phyloP scores from a whole-genome alignment of 208 protist species.

The Trypanosoma melophagium region DNA sequence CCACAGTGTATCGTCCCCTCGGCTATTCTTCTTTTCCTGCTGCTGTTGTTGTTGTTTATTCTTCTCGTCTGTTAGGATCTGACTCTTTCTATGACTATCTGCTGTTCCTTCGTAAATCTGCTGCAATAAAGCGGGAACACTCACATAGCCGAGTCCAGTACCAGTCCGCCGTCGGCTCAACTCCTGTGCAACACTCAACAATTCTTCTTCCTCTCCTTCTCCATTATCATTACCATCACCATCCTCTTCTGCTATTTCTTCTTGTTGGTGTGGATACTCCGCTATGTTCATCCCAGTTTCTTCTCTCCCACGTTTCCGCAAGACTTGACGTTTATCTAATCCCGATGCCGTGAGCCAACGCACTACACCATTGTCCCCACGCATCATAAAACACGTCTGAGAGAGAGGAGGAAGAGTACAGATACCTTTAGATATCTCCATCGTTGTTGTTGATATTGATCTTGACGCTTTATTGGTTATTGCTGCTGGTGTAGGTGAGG shows the following conservation, averaged over 20 bases:
- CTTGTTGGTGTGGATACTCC: neutral
- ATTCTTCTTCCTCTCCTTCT: constrained; percentile 10
- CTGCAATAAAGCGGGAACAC: constrained; percentile 24
- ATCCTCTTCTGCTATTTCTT: neutral
- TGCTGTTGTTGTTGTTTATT: neutral
- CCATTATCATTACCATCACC: neutral
- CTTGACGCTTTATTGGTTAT: neutral
- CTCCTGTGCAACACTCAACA: constrained; percentile 1
- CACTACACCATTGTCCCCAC: constrained; percentile 58
- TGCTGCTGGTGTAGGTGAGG: neutral
- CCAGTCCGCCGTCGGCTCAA: constrained; percentile 8
- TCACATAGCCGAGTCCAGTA: constrained; percentile 27
- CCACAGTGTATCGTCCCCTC: constrained; percentile 49
- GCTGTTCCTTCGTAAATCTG: constrained; percentile 26
- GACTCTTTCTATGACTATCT: neutral
- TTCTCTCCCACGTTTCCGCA: constrained; percentile 3
- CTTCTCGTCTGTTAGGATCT: neutral
- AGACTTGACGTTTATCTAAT: constrained; percentile 1
- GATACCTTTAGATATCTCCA: constrained; percentile 11
- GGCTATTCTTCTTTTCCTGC: neutral
- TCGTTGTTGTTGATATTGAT: neutral
- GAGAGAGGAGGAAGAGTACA: constrained; percentile 29
- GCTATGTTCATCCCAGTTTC: no score
- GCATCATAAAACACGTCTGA: constrained; percentile 47
- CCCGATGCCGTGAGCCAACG: constrained; percentile 59